phyloP scores from a whole-genome alignment of 2,329 filamentous ascomycete species.

The Nigrospora osmanthi region DNA sequence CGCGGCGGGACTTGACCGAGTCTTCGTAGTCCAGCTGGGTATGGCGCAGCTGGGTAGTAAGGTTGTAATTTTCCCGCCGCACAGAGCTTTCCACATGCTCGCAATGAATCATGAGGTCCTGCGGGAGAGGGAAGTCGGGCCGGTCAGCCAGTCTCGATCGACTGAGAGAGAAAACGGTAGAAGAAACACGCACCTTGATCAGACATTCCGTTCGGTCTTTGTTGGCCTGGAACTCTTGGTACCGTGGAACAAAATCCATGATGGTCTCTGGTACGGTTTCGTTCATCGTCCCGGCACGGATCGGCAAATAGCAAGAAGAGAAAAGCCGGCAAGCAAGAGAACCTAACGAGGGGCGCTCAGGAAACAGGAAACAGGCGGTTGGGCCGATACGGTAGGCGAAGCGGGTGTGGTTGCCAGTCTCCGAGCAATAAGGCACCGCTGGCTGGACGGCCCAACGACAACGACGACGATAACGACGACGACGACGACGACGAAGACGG shows the following conservation, averaged over 20 bases:
- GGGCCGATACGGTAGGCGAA: too few relatives aligned
- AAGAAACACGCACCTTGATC: slow-evolving; percentile 35
- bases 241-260: slow-evolving; percentile 39
- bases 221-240: slow-evolving; percentile 32
- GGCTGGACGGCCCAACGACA: too few relatives aligned
- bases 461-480: too few relatives aligned
- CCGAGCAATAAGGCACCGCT: too few relatives aligned
- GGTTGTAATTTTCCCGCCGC: slow-evolving; percentile 32
- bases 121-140: neutral
- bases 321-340: too few relatives aligned
- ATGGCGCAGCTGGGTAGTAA: slow-evolving; percentile 33
- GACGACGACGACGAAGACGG: too few relatives aligned
- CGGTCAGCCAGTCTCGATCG: neutral
- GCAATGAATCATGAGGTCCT: slow-evolving; percentile 41
- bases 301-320: too few relatives aligned
- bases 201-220: slow-evolving; percentile 33
- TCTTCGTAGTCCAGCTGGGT: slow-evolving; percentile 41
- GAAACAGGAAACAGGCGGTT: too few relatives aligned
- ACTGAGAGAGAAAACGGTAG: neutral
- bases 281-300: slow-evolving; percentile 3
- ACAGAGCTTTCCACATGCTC: slow-evolving; percentile 34
- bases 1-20: slow-evolving; percentile 37
- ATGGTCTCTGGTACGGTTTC: slow-evolving; percentile 18
- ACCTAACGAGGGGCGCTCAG: too few relatives aligned
- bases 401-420: too few relatives aligned